Conservation (phyloP, 2,329 filamentous ascomycete species). For the Colletotrichum cereale region DNA sequence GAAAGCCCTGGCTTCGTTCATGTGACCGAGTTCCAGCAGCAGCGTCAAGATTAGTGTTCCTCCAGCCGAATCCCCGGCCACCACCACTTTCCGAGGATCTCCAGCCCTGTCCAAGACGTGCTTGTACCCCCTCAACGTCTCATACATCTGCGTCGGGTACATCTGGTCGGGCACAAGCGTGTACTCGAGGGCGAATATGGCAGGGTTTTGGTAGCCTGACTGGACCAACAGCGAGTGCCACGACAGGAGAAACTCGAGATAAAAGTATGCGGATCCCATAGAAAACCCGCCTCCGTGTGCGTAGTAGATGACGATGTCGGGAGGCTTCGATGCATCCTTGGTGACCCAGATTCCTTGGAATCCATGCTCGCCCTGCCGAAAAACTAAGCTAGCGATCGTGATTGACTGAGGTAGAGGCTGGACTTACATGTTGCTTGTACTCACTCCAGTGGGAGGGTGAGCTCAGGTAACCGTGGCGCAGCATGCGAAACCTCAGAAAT, state of each 20-base stretch:
- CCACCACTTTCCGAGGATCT: slow-evolving; percentile 73
- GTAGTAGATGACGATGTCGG: slow-evolving; percentile 87
- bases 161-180: slow-evolving; percentile 80
- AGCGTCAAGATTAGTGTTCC: slow-evolving; percentile 80
- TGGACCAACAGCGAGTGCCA: slow-evolving; percentile 76
- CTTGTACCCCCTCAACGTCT: slow-evolving; percentile 78
- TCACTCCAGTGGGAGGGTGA: slow-evolving; percentile 75
- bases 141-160: slow-evolving; percentile 80
- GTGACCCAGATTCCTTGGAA: slow-evolving; percentile 78
- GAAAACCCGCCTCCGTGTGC: slow-evolving; percentile 86
- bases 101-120: slow-evolving; percentile 72
- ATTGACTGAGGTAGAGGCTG: not conserved
- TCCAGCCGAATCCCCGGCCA: slow-evolving; percentile 85
- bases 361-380: slow-evolving; percentile 36
- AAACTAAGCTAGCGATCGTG: slow-evolving; percentile 7
- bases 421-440: slow-evolving; percentile 58
- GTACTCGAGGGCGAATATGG: slow-evolving; percentile 84
- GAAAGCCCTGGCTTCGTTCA: slow-evolving; percentile 46
- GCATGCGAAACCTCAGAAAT: slow-evolving; percentile 81
- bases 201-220: slow-evolving; percentile 78
- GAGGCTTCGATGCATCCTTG: slow-evolving; percentile 67
- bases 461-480: slow-evolving; percentile 75
- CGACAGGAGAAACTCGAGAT: slow-evolving; percentile 83
- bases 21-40: slow-evolving; percentile 73
- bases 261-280: slow-evolving; percentile 87